Conservation (phyloP, 2,329 filamentous ascomycete genomes). For the Xylaria sp. region DNA sequence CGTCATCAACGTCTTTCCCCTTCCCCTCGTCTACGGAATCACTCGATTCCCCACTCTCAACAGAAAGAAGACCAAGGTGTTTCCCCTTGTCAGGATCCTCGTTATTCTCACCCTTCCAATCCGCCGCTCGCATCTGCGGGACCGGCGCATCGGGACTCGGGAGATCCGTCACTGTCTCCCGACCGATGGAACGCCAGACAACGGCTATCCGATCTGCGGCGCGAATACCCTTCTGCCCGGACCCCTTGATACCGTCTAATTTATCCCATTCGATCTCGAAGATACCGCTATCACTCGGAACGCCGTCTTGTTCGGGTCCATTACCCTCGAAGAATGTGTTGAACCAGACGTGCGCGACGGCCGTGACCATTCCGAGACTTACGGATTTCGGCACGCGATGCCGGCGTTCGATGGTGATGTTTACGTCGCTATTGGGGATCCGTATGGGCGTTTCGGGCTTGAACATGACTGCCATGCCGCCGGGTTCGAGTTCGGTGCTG, state of each 20-base stretch:
- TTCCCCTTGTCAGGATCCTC: conserved; percentile 49
- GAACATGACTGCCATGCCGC: conserved; percentile 72
- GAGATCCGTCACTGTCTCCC: conserved; percentile 38
- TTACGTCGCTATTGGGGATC: conserved; percentile 77
- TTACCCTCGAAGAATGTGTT: conserved; percentile 88
- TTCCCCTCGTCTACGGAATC: no score
- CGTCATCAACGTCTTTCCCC: no score
- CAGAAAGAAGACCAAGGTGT: conserved; percentile 59
- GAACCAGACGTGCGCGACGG: conserved; percentile 95
- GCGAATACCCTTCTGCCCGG: conserved; percentile 70
- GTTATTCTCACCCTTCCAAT: conserved; percentile 63
- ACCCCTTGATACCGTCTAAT: conserved; percentile 95
- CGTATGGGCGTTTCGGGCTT: conserved; percentile 63
- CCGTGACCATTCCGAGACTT: conserved; percentile 83
- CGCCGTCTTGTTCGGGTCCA: conserved; percentile 62
- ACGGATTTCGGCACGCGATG: conserved; percentile 73
- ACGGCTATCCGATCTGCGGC: conserved; percentile 79
- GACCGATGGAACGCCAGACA: conserved; percentile 61
- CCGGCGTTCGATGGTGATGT: conserved; percentile 81
- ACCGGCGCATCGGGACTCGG: conserved; percentile 64
- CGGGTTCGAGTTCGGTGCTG: conserved; percentile 44
- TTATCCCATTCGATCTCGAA: conserved; percentile 56
- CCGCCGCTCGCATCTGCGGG: conserved; percentile 61
- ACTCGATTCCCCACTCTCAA: conserved; percentile 48
- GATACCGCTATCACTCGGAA: conserved; percentile 60